Percentiles rank a stretch among this genome's conserved stretches.
phyloP scores from a whole-genome alignment of 148 eudicot species.

The Dysphania ambrosioides region DNA sequence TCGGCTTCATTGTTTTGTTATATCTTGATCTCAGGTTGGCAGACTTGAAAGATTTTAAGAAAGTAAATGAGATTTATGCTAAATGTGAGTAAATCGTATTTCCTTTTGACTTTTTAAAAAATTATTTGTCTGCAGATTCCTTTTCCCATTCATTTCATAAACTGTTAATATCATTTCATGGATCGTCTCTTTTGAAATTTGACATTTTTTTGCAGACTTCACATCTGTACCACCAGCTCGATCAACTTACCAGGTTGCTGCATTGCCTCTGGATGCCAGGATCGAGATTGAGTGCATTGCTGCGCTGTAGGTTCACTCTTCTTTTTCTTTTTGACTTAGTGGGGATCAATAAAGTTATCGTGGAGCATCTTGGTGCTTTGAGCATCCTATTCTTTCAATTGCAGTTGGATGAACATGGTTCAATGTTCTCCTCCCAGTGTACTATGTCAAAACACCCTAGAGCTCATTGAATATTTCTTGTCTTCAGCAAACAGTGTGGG shows the following conservation, averaged over 20 bases:
- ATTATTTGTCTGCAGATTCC: neutral
- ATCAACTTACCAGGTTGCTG: constrained; percentile 92
- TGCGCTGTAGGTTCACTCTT: constrained; percentile 38
- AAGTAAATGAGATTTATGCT: constrained; percentile 93
- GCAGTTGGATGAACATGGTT: neutral
- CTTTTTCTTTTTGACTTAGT: neutral
- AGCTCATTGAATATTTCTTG: neutral
- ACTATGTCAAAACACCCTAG: constrained; percentile 6
- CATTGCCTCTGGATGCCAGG: constrained; percentile 77
- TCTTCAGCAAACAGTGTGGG: neutral
- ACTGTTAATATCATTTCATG: too few relatives aligned
- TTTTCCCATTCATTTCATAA: too few relatives aligned
- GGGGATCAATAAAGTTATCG: constrained; percentile 23
- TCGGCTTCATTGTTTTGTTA: neutral
- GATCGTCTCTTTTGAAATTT: too few relatives aligned
- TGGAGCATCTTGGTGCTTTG: neutral
- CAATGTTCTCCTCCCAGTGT: neutral
- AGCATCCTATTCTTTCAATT: neutral
- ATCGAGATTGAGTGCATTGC: constrained; percentile 96
- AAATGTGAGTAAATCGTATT: constrained; percentile 59
- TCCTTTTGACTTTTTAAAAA: neutral
- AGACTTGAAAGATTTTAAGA: constrained; percentile 90
- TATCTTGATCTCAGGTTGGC: constrained; percentile 63
- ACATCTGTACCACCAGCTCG: constrained; percentile 90
- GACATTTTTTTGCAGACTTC: constrained; percentile 78